phyloP scores from a whole-genome alignment of 331 rosid species.

The Acacia concinna region DNA sequence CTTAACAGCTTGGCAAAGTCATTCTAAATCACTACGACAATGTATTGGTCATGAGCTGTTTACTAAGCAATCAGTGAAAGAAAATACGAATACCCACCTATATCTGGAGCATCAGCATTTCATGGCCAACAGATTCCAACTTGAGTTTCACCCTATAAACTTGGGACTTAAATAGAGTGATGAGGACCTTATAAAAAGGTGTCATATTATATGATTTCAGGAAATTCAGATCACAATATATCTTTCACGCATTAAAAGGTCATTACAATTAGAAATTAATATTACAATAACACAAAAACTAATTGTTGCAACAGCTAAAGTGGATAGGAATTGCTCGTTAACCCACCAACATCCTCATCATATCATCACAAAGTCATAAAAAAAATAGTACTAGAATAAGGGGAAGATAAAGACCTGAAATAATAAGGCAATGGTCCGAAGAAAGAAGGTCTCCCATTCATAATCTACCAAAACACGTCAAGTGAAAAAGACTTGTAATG shows the following conservation, averaged over 20 bases:
- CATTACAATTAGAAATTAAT: background rate
- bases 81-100: background rate
- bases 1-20: background rate
- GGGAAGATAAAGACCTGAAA: background rate
- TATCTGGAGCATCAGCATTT: background rate
- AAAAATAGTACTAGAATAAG: background rate
- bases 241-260: background rate
- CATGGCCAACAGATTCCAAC: background rate
- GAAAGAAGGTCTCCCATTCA: constrained; percentile 14
- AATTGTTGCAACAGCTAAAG: background rate
- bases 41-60: background rate
- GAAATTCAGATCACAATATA: background rate
- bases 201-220: background rate
- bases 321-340: background rate
- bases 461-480: constrained; percentile 29
- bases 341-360: background rate
- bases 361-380: constrained; percentile 10
- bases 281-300: background rate
- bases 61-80: background rate
- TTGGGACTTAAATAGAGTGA: background rate
- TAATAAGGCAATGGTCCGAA: constrained; percentile 14
- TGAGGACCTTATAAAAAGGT: background rate
- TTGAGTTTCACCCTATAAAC: background rate
- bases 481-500: constrained; percentile 20
- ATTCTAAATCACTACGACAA: background rate